These are phyloP conservation scores for Blastobotrys elegans DNA, from an alignment of 1,139 yeast genomes.

Conservation along the genomic window DNA sequence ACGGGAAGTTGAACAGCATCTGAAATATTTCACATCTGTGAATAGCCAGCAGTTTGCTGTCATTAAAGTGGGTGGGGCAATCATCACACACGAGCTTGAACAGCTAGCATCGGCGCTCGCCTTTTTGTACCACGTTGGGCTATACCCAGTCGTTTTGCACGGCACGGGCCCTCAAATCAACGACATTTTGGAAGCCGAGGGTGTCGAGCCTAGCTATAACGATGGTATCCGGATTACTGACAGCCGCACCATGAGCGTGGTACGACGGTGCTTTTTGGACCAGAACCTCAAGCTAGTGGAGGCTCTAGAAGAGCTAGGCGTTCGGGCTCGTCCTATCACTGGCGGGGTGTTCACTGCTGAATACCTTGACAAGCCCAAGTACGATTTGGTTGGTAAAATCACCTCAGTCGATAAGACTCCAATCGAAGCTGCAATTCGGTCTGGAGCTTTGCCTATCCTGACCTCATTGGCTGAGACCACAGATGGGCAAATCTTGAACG, in stretches of 20 bases:
- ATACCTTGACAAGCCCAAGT: constrained; percentile 83
- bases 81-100: constrained; percentile 87
- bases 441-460: constrained; percentile 93
- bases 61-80: constrained; percentile 98
- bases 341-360: constrained; percentile 97
- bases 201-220: constrained; percentile 91
- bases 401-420: constrained; percentile 83
- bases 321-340: constrained; percentile 96
- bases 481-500: constrained; percentile 93
- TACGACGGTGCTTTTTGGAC: constrained; percentile 88
- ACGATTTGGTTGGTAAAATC: constrained; percentile 88
- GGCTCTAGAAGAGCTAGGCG: constrained; percentile 93
- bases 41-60: constrained; percentile 91
- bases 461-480: constrained; percentile 96
- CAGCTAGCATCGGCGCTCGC: constrained; percentile 95
- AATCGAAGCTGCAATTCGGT: constrained; percentile 89
- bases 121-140: constrained; percentile 92
- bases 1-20: constrained; percentile 94
- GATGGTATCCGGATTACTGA: constrained; percentile 98
- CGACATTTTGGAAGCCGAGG: constrained; percentile 85
- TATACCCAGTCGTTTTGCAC: constrained; percentile 92
- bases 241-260: constrained; percentile 91
- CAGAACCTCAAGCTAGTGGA: constrained; percentile 93
- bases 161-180: constrained; percentile 99
- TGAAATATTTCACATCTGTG: constrained; percentile 93